These are phyloP conservation scores for Podaxis mareebaensis DNA, from an alignment of 768 basidiomycete species.

Conservation along the genomic window DNA sequence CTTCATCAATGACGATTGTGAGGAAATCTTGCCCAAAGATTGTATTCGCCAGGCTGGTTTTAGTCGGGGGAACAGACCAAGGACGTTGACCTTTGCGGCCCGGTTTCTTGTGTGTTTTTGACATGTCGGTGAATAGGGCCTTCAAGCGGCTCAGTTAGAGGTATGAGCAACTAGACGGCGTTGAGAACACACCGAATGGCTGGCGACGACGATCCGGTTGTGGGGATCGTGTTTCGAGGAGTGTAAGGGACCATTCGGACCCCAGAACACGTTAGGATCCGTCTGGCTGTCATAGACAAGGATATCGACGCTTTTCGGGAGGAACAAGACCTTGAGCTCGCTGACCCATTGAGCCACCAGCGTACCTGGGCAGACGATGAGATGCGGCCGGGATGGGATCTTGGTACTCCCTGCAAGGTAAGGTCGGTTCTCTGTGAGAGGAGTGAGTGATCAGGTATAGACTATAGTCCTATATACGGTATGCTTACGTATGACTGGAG, in stretches of 20 bases:
- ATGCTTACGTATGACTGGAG: background rate
- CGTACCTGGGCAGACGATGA: conserved; percentile 20
- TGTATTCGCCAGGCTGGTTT: background rate
- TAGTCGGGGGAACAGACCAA: background rate
- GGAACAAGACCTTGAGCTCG: conserved; percentile 20
- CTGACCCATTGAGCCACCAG: conserved; percentile 25
- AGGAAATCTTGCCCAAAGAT: background rate
- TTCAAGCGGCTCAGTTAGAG: background rate
- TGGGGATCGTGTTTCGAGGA: background rate
- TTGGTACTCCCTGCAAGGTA: background rate
- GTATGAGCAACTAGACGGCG: too few species aligned
- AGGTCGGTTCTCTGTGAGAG: background rate
- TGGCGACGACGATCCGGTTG: background rate
- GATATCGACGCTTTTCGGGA: conserved; percentile 23
- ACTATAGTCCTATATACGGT: background rate
- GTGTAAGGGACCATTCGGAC: background rate
- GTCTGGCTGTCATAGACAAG: conserved; percentile 23
- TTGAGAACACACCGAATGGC: background rate
- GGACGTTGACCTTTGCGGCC: background rate
- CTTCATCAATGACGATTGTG: background rate
- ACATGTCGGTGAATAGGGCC: background rate
- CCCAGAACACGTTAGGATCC: background rate
- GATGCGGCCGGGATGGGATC: background rate
- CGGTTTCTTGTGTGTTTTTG: background rate
- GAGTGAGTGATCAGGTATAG: background rate